These are phyloP conservation scores for Beauveria bassiana DNA, from an alignment of 2,329 filamentous ascomycete genomes.

Conservation along the genomic window DNA sequence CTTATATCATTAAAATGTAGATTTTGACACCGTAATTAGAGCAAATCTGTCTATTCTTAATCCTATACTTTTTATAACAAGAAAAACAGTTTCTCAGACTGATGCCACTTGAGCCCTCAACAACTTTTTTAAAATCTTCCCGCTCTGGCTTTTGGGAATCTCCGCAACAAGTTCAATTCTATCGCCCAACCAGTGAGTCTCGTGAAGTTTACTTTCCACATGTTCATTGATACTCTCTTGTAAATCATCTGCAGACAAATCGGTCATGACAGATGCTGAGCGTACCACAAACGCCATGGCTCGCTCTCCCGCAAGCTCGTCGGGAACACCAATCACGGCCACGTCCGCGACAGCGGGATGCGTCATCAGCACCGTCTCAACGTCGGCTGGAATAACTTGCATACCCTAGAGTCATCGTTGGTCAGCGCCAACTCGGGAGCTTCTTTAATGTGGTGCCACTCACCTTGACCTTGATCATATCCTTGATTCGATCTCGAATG, in stretches of 20 bases:
- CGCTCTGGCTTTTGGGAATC: constrained; percentile 7
- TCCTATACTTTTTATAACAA: not conserved
- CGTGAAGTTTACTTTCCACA: not conserved
- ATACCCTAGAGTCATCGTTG: not conserved
- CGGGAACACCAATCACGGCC: constrained; percentile 5
- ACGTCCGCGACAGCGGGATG: constrained; percentile 1
- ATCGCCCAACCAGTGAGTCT: constrained; percentile 5
- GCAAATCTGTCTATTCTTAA: too few relatives aligned
- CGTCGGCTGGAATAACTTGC: constrained; percentile 7
- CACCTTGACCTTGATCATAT: constrained; percentile 12
- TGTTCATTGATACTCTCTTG: constrained; percentile 4
- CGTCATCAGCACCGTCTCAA: not conserved
- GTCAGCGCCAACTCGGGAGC: not conserved
- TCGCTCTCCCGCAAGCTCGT: constrained; percentile 9
- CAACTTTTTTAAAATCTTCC: constrained; percentile 1
- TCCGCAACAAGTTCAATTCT: not conserved
- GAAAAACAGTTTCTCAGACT: not conserved
- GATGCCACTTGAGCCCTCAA: not conserved
- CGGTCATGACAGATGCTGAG: not conserved
- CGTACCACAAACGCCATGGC: constrained; percentile 6
- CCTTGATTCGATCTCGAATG: constrained; percentile 7
- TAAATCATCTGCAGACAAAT: not conserved
- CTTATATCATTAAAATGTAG: too few relatives aligned
- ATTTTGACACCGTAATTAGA: too few relatives aligned
- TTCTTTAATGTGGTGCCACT: not conserved